Conservation (phyloP, 176 grass and related monocot species). For the Lolium multiflorum region DNA sequence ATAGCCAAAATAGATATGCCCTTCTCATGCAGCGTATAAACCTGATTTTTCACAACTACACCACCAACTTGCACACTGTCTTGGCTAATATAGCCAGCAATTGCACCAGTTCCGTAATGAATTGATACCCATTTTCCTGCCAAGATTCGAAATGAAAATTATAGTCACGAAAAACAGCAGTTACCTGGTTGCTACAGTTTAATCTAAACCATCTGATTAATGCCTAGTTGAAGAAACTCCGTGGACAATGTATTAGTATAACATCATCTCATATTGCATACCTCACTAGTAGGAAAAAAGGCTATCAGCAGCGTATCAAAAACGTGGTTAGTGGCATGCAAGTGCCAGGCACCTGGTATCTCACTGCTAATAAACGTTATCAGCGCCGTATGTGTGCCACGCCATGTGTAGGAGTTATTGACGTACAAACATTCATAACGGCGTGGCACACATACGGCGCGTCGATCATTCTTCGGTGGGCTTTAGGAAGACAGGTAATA, state of each 20-base stretch:
- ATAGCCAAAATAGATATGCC: slow-evolving; percentile 2
- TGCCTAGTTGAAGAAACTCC: neutral
- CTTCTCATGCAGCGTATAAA: slow-evolving; percentile 22
- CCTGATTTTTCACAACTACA: slow-evolving; percentile 78
- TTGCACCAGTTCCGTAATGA: slow-evolving; percentile 75
- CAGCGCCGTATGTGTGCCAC: too few species aligned
- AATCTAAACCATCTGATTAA: neutral
- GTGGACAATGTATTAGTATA: neutral
- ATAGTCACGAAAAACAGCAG: slow-evolving; percentile 2
- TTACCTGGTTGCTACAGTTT: neutral
- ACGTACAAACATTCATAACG: too few species aligned
- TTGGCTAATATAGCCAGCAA: slow-evolving; percentile 74
- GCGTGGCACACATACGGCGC: too few species aligned
- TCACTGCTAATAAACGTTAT: too few species aligned
- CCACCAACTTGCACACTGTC: slow-evolving; percentile 75
- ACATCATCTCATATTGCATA: neutral
- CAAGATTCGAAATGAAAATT: slow-evolving; percentile 22
- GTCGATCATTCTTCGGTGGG: too few species aligned
- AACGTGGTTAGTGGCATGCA: too few species aligned
- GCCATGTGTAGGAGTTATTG: too few species aligned
- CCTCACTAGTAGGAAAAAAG: too few species aligned
- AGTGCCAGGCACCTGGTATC: too few species aligned
- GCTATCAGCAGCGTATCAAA: too few species aligned
- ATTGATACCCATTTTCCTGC: slow-evolving; percentile 71
- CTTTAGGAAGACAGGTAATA: too few species aligned